phyloP scores from a whole-genome alignment of 2,329 filamentous ascomycete species.

The Monosporascus sp. region DNA sequence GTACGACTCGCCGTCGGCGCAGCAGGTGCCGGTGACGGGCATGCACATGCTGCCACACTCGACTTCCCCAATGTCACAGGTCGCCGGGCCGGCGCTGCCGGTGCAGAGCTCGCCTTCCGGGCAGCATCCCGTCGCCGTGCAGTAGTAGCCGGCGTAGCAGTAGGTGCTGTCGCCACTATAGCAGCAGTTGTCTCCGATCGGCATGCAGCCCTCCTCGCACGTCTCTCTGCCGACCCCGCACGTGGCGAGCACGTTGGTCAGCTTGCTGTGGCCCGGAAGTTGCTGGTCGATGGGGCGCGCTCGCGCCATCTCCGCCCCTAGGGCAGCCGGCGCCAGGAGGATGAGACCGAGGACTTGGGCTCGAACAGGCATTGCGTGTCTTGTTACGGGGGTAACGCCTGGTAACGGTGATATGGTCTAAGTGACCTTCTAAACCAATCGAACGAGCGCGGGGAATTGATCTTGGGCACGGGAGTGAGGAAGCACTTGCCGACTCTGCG shows the following conservation, averaged over 20 bases:
- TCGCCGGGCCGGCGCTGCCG: slow-evolving; percentile 4
- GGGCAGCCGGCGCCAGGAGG: slow-evolving; percentile 9
- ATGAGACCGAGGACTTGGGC: slow-evolving; percentile 11
- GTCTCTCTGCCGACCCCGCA: slow-evolving; percentile 9
- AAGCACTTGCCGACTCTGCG: too few relatives aligned
- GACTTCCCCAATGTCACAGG: slow-evolving; percentile 9
- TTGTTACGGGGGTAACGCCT: too few relatives aligned
- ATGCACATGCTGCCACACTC: slow-evolving; percentile 17
- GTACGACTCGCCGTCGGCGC: slow-evolving; percentile 12
- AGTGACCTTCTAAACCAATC: too few relatives aligned
- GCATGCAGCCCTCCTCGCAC: slow-evolving; percentile 19
- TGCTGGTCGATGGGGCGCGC: slow-evolving; percentile 6
- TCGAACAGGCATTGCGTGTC: slow-evolving; percentile 11
- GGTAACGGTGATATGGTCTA: too few relatives aligned
- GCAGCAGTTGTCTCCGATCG: slow-evolving; percentile 11
- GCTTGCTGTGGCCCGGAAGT: slow-evolving; percentile 7
- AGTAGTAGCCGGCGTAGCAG: slow-evolving; percentile 14
- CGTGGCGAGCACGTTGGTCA: slow-evolving; percentile 10
- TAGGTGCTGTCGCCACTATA: slow-evolving; percentile 18
- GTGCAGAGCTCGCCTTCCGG: slow-evolving; percentile 14
- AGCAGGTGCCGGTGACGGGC: slow-evolving; percentile 18
- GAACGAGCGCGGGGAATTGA: too few relatives aligned
- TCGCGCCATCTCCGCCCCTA: slow-evolving; percentile 7
- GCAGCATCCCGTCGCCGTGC: slow-evolving; percentile 17
- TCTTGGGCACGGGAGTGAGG: too few relatives aligned